A percentile compares a stretch with the other conserved stretches of the same genome.
Conservation (phyloP, 2,329 filamentous ascomycete species). For the Colletotrichum zoysiae region DNA sequence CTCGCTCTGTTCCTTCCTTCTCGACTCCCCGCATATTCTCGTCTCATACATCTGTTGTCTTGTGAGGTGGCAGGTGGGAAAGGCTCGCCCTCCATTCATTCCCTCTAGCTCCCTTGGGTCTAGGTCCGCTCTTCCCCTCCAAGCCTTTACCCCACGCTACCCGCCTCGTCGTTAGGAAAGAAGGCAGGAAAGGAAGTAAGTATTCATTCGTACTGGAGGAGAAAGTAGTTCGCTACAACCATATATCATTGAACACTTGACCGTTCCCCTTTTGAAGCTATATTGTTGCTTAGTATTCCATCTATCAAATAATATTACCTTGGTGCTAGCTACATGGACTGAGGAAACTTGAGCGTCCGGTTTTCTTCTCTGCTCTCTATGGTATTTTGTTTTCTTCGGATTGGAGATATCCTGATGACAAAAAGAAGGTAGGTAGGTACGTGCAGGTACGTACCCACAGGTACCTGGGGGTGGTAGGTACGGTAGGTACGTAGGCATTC, state of each 20-base stretch:
- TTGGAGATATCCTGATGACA: neutral
- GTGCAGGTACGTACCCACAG: neutral
- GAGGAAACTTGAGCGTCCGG: neutral
- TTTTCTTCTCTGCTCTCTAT: neutral
- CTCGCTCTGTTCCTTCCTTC: constrained; percentile 4
- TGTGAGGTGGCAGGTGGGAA: constrained; percentile 32
- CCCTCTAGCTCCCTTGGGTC: constrained; percentile 20
- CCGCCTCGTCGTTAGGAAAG: constrained; percentile 8
- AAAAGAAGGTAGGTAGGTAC: no score
- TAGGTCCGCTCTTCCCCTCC: constrained; percentile 17
- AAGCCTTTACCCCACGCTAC: constrained; percentile 26
- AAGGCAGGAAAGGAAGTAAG: neutral
- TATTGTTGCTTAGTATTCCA: neutral
- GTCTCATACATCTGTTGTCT: neutral
- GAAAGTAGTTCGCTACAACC: neutral
- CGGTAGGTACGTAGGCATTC: neutral
- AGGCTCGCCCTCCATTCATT: constrained; percentile 14
- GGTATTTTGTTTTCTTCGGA: neutral
- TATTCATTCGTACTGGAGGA: neutral
- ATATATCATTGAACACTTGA: neutral
- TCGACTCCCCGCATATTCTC: neutral
- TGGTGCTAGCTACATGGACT: neutral
- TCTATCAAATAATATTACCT: neutral
- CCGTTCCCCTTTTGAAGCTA: neutral
- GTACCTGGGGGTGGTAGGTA: neutral